Percentiles rank a stretch among this genome's conserved stretches.
phyloP scores from a whole-genome alignment of 768 basidiomycete genomes.

The Suillus tomentosus region DNA sequence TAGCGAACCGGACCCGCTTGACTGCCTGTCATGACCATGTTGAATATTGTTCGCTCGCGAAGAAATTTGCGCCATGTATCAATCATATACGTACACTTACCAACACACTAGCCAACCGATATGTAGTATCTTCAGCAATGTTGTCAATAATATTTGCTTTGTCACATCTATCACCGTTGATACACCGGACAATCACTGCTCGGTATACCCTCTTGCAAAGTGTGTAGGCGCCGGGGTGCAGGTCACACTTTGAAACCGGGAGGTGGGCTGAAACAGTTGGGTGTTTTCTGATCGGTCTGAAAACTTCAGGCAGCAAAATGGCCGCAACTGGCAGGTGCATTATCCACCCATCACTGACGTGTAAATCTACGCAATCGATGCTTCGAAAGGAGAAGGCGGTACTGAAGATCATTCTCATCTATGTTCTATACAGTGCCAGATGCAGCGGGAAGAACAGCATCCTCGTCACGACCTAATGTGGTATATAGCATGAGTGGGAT shows the following conservation, averaged over 20 bases:
- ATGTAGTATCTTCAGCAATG: background rate
- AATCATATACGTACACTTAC: constrained; percentile 4
- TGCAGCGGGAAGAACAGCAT: constrained; percentile 69
- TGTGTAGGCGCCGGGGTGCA: too few species aligned
- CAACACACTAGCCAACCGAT: constrained; percentile 1
- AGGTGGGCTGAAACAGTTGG: background rate
- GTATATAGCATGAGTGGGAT: background rate
- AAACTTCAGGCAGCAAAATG: background rate
- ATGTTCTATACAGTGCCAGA: constrained; percentile 38
- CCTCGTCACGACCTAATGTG: constrained; percentile 69
- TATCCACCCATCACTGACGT: too few species aligned
- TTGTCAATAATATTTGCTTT: constrained; percentile 8
- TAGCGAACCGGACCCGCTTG: constrained; percentile 47
- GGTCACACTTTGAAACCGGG: background rate
- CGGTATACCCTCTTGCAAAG: background rate
- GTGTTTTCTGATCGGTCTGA: background rate
- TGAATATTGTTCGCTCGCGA: background rate
- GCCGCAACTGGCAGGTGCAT: background rate
- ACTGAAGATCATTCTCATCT: constrained; percentile 4
- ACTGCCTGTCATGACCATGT: constrained; percentile 43
- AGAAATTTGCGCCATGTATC: background rate
- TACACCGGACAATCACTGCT: background rate
- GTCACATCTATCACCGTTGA: background rate
- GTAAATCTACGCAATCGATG: background rate
- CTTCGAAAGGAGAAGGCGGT: background rate